Evolutionary conservation across 2,329 filamentous ascomycete species (phyloP), one percentile per base, ranked within the genome.

Genomic region (Fusarium paranaense): DNA sequence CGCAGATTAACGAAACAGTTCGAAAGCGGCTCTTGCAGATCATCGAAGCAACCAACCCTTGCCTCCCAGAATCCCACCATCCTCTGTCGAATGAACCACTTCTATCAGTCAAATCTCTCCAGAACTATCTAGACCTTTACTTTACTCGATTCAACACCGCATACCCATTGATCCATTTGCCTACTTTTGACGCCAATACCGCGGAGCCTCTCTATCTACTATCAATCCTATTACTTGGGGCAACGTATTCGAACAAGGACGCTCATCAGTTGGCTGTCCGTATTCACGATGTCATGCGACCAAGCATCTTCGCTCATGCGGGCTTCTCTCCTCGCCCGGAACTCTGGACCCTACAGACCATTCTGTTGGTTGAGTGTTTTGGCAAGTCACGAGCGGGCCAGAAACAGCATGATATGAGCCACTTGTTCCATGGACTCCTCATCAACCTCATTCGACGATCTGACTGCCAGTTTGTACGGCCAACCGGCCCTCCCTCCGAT

Each of bases 291-390:
- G 85, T 89, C 1, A 83, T 92, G 6, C 84, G 89, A 10, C 87
- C 88, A 8, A 87, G 88, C 50, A 89, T 92, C n/a, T 88, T 92
- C 62, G 86, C 86, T 13, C 88, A 90, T 75, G 81, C 84, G 1
- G 86, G 86, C 0, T 92, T 92, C 76, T 89, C 85, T 1, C 83
- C 90, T 0, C 86, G 87, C n/a, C 90, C 90, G 0, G 85, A 89
- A 25, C 81, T 92, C 0, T 92, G 90, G 90, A 86, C 90, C 0
- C 73, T 92, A 1, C 89, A 92, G 69, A 88, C 89, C 0, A 90
- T 92, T 37, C 80, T 92, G 10, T 80, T 92, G 0, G 89, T 91
- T 0, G 90, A 92, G 71, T 91, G 90, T 71, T 91, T 92, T 64
- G 90, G 90, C 4, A 92, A 92, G 77, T 90, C 88, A 40, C 83